These are phyloP conservation scores for Sporobolomyces roseus DNA, from an alignment of 768 basidiomycete species.

Conservation along the genomic window DNA sequence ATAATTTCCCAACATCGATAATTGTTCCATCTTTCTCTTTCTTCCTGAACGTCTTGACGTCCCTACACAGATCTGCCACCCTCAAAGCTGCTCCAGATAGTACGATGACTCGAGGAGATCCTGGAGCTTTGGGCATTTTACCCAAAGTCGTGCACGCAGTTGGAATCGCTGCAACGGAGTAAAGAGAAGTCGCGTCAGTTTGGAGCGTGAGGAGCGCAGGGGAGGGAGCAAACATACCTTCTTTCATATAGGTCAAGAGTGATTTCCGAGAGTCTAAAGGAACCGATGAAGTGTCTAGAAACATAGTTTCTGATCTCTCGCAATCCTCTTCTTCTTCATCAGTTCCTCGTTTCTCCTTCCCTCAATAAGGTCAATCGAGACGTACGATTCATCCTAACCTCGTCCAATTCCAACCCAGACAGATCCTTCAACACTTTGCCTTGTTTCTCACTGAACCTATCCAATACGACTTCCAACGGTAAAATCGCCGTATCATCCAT, in stretches of 20 bases:
- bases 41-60: conserved; percentile 54
- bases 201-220: background rate
- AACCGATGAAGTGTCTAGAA: conserved; percentile 73
- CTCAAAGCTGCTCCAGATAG: conserved; percentile 83
- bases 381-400: conserved; percentile 72
- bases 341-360: background rate
- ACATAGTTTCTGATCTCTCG: conserved; percentile 58
- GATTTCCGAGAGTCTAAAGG: conserved; percentile 65
- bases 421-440: conserved; percentile 65
- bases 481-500: conserved; percentile 56
- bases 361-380: conserved; percentile 46
- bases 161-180: conserved; percentile 58
- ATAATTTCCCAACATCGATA: conserved; percentile 89
- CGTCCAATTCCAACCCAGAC: conserved; percentile 72
- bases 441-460: conserved; percentile 65
- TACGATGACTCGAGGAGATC: conserved; percentile 82
- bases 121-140: conserved; percentile 70
- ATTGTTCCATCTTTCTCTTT: conserved; percentile 27
- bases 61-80: conserved; percentile 78
- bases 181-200: background rate
- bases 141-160: conserved; percentile 64
- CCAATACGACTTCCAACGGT: conserved; percentile 58
- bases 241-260: conserved; percentile 69
- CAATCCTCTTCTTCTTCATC: background rate
- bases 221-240: conserved; percentile 55